Evolutionary conservation across 2,329 filamentous ascomycete species (phyloP).

Genomic region (Cercospora zeina): DNA sequence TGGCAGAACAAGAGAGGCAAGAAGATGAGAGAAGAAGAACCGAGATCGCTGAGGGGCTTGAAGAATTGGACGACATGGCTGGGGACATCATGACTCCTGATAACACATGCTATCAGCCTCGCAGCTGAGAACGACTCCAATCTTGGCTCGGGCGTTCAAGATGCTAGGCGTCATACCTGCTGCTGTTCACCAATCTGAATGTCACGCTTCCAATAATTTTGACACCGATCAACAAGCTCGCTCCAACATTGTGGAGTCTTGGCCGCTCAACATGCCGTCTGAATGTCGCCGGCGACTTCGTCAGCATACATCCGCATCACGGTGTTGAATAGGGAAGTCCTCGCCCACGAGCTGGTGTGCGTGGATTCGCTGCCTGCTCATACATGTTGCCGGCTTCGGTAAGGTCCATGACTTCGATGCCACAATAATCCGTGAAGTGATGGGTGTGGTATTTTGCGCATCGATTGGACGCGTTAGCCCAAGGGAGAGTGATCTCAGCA

Average conservation of each 20-base stretch:
- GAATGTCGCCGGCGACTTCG: background rate
- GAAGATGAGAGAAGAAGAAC: constrained; percentile 17
- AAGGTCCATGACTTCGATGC: constrained; percentile 21
- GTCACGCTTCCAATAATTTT: background rate
- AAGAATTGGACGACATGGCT: constrained; percentile 12
- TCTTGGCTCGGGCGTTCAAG: background rate
- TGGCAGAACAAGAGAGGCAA: constrained; percentile 45
- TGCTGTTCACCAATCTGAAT: background rate
- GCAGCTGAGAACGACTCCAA: background rate
- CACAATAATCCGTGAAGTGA: constrained; percentile 18
- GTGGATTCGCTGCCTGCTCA: background rate
- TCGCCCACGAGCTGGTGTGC: background rate
- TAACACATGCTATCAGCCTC: background rate
- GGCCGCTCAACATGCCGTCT: background rate
- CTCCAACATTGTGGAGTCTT: background rate
- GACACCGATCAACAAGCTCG: background rate
- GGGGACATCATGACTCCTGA: background rate
- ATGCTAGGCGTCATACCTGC: background rate
- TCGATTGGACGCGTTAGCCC: constrained; percentile 15
- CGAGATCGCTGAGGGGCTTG: constrained; percentile 1
- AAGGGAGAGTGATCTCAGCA: constrained; percentile 19
- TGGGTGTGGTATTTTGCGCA: constrained; percentile 24
- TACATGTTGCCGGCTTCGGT: constrained; percentile 10
- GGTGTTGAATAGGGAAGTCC: background rate
- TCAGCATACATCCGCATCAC: background rate